Evolutionary conservation across 306 rosid species (phyloP).

Genomic region (Vigna mungo): DNA sequence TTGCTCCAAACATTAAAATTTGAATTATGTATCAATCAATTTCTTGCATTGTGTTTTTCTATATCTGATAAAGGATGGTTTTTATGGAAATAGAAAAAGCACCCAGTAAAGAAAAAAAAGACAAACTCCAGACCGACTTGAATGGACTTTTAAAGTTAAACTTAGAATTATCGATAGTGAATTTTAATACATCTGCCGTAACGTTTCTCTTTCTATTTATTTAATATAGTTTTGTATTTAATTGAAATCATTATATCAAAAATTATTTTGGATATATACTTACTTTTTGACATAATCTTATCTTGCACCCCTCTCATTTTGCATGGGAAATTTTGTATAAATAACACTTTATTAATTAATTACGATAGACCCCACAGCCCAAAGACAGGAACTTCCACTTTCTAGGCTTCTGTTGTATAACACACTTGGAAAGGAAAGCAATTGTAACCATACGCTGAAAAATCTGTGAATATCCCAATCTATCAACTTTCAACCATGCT

Average conservation of each 20-base stretch:
- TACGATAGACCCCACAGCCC: constrained; percentile 14
- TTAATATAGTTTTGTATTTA: not conserved
- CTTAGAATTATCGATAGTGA: not conserved
- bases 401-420: not conserved
- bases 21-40: not conserved
- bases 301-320: not conserved
- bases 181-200: not conserved
- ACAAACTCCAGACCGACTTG: not conserved
- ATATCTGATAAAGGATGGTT: not conserved
- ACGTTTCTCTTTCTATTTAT: not conserved
- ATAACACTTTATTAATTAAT: not conserved
- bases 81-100: not conserved
- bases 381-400: constrained; percentile 14
- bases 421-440: constrained; percentile 25
- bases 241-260: constrained; percentile 9
- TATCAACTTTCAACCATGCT: constrained; percentile 41
- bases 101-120: not conserved
- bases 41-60: not conserved
- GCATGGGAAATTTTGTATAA: not conserved
- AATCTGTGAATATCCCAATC: constrained; percentile 42
- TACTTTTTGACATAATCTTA: not conserved
- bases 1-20: not conserved
- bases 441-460: constrained; percentile 23
- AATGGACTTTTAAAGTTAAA: not conserved
- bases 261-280: not conserved